Base-by-base conservation (phyloP, 116 monocot species). In the Posidonia oceanica region DNA sequence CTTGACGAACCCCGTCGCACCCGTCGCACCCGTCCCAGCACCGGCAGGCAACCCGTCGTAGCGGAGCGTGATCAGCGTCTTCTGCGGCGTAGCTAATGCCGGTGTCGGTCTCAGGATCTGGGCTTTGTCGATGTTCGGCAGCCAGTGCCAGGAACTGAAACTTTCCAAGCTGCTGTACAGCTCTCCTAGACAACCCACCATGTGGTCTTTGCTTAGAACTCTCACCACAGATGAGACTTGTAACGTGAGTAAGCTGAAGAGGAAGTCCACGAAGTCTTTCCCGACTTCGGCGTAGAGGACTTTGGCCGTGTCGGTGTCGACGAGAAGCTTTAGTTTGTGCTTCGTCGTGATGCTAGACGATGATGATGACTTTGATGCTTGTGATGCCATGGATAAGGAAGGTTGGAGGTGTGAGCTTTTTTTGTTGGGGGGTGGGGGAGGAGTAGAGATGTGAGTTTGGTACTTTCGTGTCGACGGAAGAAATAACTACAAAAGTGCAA, bases 221-320 rank as follows among this genome's bases (percentile, higher is more conserved):
- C 44, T 68, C 2, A 68, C 52, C 4, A 68, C 68, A 11, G 68
- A 8, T 13, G 42, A 51, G 18, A 68, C 11, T 15, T 41, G 68
- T 4, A 68, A 4, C 4, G 36, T 13, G 23, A 84, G 69, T 5
- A 84, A 64, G 71, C 66, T 66, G 69, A 84, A 74, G 13, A 84
- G 51, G 80, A 80, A 84, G 44, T 84, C 84, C 14, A 84, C 77
- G 0, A 80, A 67, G 12, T 78, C 81, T 16, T 84, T 84, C 5
- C 69, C 61, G 0, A 59, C 80, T 52, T 84, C 84, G 3, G 64
- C 81, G n/a, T 69, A 78, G 17, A 81, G 59, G 3, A 84, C 84
- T 39, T 61, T 81, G 22, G 72, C 21, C 3, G 72, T 14, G 0
- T 14, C 10, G 17, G 14, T 75, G 61, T 84, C 73, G 4, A 84